These are phyloP conservation scores for Tulasnella sp. DNA, from an alignment of 768 basidiomycete genomes.

Conservation along the genomic window DNA sequence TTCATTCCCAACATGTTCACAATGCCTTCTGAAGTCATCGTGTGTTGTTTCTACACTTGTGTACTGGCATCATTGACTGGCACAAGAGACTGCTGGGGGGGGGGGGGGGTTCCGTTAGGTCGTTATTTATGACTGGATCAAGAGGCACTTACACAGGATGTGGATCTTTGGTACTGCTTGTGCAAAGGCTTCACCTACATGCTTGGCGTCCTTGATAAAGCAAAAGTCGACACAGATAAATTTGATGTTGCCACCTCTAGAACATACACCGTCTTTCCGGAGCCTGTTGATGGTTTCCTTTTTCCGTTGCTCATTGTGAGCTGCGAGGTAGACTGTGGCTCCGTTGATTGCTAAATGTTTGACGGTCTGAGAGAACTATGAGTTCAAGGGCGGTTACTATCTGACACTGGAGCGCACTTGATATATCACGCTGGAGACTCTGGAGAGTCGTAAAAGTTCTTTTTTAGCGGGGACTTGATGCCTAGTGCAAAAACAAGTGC, in stretches of 20 bases:
- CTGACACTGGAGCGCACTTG: not conserved
- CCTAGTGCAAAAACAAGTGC: conserved; percentile 12
- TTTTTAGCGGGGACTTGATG: not conserved
- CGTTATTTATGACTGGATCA: too few relatives aligned
- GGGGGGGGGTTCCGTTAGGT: too few relatives aligned
- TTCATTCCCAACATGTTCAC: conserved; percentile 19
- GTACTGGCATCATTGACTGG: conserved; percentile 47
- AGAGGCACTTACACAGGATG: conserved; percentile 37
- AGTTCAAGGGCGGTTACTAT: not conserved
- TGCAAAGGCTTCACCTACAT: conserved; percentile 39
- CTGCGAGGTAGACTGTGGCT: conserved; percentile 33
- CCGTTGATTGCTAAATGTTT: conserved; percentile 31
- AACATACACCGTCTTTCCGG: conserved; percentile 27
- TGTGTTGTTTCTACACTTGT: conserved; percentile 26
- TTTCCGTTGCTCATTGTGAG: conserved; percentile 28
- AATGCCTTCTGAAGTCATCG: conserved; percentile 10
- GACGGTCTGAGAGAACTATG: conserved; percentile 23
- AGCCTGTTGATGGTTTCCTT: conserved; percentile 28
- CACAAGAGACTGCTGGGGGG: not conserved
- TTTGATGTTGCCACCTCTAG: conserved; percentile 34
- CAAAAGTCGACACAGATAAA: conserved; percentile 44
- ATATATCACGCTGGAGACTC: not conserved
- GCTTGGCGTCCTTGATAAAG: conserved; percentile 37
- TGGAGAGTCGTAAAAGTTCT: too few relatives aligned
- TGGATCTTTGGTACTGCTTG: conserved; percentile 42